Base-by-base conservation (phyloP, 2,329 filamentous ascomycete genomes). In the Stagonosporopsis vannaccii region DNA sequence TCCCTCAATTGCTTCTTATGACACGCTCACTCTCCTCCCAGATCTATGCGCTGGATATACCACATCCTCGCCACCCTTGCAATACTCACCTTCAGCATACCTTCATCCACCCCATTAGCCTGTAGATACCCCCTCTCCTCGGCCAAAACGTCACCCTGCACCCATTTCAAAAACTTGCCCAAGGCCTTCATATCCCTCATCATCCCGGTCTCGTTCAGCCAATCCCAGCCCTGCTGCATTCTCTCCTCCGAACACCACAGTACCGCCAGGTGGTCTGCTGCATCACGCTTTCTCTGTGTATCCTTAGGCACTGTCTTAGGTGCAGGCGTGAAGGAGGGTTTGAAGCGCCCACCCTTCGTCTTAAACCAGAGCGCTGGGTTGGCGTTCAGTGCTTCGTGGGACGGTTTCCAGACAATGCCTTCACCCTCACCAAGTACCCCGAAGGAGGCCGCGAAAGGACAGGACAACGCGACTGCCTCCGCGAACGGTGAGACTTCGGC, bases 221-320 rank as follows among this genome's bases (percentile, higher is more conserved):
- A 65, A 36, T 71, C 67, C 65, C 67, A 67, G 1, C 66, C 69
- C 42, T 71, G 68, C 41, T 69, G 63, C 28, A 72, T 7, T 33
- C 68, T 56, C 52, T 60, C 54, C 35, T 60, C 58, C 1, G 58
- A 61, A 20, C 63, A 68, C 68, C 68, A 72, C 1, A 58, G 40
- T 19, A 23, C 50, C 13, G 63, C 69, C 8, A 64, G 41, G 1
- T 5, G 22, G 17, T 49, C 56, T 1, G 66, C 69, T 15, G 19
- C 42, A 33, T 61, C 59, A 1, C 56, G 30, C 35, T 61, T 63
- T 48, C 59, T 62, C 9, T 44, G 53, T 2, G 44, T n/a, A 17
- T 44, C 50, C 2, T 30, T 20, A 2, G 56, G 22, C 1, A 46
- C 30, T 28, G 56, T 61, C 48, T 60, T 68, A 1, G 67, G 65